Evolutionary conservation across 208 protist genomes (phyloP).

Genomic region (Acanthamoeba royreba): DNA sequence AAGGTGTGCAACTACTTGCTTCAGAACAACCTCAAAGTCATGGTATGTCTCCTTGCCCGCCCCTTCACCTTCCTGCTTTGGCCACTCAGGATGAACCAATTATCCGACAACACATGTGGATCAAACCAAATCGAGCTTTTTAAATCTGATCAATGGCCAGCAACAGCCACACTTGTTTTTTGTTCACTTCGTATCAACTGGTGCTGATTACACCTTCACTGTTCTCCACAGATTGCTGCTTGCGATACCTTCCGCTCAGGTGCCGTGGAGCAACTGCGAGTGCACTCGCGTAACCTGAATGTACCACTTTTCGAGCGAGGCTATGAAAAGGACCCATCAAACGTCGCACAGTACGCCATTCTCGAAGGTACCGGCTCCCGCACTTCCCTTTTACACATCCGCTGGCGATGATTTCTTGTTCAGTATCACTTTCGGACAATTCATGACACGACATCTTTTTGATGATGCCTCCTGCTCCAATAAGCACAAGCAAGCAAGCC

Average conservation of each 20-base stretch:
- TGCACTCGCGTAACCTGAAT: constrained; percentile 85
- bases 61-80: not conserved
- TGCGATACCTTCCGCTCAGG: constrained; percentile 99
- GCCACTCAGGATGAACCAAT: not conserved
- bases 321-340: constrained; percentile 95
- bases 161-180: not conserved
- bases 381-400: not conserved
- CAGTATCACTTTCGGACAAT: constrained; percentile 16
- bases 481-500: not conserved
- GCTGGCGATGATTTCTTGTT: not conserved
- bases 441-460: constrained; percentile 16
- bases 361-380: constrained; percentile 75
- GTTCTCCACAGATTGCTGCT: constrained; percentile 87
- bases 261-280: constrained; percentile 98
- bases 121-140: constrained; percentile 4
- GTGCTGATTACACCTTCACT: not conserved
- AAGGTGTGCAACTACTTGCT: constrained; percentile 96
- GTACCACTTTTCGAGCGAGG: constrained; percentile 94
- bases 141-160: not conserved
- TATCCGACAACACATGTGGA: not conserved
- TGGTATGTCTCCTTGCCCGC: constrained; percentile 57
- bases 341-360: constrained; percentile 92
- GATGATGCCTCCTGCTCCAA: constrained; percentile 18
- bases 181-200: not conserved
- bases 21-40: constrained; percentile 87